phyloP scores from a whole-genome alignment of 2,329 filamentous ascomycete genomes.

The Trichophyton verrucosum region DNA sequence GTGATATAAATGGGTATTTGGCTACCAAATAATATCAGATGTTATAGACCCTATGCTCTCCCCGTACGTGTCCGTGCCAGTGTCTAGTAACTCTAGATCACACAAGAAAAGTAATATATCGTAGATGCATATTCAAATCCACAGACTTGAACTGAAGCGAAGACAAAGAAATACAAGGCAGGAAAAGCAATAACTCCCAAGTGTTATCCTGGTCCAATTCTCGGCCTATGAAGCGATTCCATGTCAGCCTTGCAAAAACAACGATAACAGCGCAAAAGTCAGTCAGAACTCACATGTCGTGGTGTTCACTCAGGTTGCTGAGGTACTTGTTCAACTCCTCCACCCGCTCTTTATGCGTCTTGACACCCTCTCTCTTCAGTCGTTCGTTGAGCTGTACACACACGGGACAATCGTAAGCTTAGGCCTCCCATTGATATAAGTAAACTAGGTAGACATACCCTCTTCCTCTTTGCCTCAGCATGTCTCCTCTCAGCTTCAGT shows the following conservation, averaged over 20 bases:
- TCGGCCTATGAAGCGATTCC: conserved; percentile 21
- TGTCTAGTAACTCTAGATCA: background rate
- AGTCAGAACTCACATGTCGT: conserved; percentile 61
- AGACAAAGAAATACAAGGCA: background rate
- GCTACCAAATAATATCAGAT: background rate
- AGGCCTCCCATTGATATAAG: background rate
- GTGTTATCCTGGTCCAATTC: conserved; percentile 22
- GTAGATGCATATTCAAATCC: background rate
- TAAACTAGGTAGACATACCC: conserved; percentile 43
- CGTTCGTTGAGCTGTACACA: conserved; percentile 61
- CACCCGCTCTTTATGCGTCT: conserved; percentile 93
- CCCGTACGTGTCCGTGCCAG: background rate
- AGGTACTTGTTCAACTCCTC: conserved; percentile 93
- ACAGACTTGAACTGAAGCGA: background rate
- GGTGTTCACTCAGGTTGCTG: conserved; percentile 84
- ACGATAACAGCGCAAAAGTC: background rate
- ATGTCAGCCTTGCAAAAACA: conserved; percentile 12
- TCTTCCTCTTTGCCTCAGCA: conserved; percentile 68
- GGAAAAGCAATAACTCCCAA: background rate
- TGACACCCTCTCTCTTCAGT: conserved; percentile 71
- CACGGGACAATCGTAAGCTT: conserved; percentile 1
- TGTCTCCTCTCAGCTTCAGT: conserved; percentile 73
- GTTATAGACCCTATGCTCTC: background rate
- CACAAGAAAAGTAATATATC: background rate
- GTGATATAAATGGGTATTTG: background rate